A percentile compares a stretch with the other conserved stretches of the same genome.
Evolutionary conservation across 768 basidiomycete genomes (phyloP).

Genomic region (Tephrocybe sp.): DNA sequence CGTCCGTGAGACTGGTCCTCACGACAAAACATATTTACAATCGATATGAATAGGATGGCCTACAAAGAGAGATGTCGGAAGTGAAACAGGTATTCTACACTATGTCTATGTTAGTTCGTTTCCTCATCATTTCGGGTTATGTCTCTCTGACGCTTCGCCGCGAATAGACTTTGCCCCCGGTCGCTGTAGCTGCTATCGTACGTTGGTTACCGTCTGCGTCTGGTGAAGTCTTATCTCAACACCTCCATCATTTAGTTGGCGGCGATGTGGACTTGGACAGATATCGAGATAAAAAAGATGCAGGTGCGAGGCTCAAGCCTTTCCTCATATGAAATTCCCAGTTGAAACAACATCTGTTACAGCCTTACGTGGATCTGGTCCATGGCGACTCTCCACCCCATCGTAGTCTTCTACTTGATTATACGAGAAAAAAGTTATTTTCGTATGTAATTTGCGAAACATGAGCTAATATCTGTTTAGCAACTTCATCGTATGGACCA

Average conservation of each 20-base stretch:
- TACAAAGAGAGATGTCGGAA: conserved; percentile 30
- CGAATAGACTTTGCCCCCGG: conserved; percentile 51
- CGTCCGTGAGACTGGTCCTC: neutral
- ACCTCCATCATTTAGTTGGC: conserved; percentile 32
- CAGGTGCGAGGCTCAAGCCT: conserved; percentile 39
- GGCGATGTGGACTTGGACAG: conserved; percentile 57
- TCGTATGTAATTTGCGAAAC: neutral
- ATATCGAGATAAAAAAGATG: conserved; percentile 57
- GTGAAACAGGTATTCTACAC: conserved; percentile 40
- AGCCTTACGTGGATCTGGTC: conserved; percentile 61
- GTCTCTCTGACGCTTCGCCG: conserved; percentile 3
- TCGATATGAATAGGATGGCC: conserved; percentile 40
- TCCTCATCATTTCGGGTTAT: neutral
- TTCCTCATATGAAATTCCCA: too few species aligned
- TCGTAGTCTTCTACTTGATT: conserved; percentile 53
- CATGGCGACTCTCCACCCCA: conserved; percentile 55
- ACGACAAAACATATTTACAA: neutral
- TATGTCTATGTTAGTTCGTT: conserved; percentile 49
- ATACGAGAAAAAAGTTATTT: conserved; percentile 49
- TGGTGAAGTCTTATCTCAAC: neutral
- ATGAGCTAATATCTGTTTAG: conserved; percentile 21
- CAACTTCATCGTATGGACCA: conserved; percentile 48
- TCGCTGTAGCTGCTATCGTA: conserved; percentile 46
- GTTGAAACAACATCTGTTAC: neutral
- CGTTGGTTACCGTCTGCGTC: conserved; percentile 14